Evolutionary conservation across 176 grass and related monocot species (phyloP).

Genomic region (Eleusine indica): DNA sequence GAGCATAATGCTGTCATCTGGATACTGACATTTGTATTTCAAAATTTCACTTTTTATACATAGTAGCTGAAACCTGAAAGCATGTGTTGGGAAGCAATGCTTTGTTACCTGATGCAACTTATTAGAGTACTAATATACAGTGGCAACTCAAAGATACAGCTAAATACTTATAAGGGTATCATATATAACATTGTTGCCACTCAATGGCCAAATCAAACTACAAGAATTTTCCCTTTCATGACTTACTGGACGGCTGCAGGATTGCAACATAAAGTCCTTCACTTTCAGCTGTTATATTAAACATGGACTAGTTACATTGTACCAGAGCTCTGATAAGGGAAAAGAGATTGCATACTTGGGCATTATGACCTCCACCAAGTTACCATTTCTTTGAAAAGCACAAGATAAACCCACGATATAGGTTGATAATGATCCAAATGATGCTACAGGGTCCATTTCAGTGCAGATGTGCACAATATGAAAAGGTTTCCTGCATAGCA

Average conservation of each 20-base stretch:
- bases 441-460: slow-evolving; percentile 59
- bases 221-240: slow-evolving; percentile 6
- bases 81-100: not conserved
- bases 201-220: not conserved
- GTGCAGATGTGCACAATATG: slow-evolving; percentile 62
- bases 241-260: not conserved
- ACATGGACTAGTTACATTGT: not conserved
- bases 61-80: not conserved
- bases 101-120: not conserved
- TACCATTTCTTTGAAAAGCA: slow-evolving; percentile 56
- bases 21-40: not conserved
- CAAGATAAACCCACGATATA: slow-evolving; percentile 57
- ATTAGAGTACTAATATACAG: not conserved
- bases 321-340: not conserved
- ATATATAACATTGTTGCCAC: not conserved
- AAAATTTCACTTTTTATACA: not conserved
- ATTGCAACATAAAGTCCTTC: slow-evolving; percentile 6
- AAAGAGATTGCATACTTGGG: slow-evolving; percentile 54
- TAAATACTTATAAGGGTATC: not conserved
- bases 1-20: not conserved
- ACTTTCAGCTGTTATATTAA: slow-evolving; percentile 4
- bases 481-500: slow-evolving; percentile 50
- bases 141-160: not conserved
- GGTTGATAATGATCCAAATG: slow-evolving; percentile 50
- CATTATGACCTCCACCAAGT: slow-evolving; percentile 66